Conservation (phyloP, 352 stramenopile genomes). For the Phytophthora macrochlamydospora region DNA sequence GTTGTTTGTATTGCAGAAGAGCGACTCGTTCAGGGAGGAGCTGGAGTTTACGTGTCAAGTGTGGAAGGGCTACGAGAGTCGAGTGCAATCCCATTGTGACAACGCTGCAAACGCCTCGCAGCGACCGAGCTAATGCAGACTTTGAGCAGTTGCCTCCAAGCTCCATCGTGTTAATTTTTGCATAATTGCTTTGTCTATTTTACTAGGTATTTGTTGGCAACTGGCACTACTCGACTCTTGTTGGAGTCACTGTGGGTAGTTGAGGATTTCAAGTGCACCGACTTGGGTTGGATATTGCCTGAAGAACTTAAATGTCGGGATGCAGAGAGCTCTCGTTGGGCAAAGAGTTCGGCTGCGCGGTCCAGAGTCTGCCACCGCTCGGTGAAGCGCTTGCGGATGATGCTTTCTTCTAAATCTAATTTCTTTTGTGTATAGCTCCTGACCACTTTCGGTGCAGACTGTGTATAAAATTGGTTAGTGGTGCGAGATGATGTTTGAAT, state of each 20-base stretch:
- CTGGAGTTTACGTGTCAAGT: slow-evolving; percentile 77
- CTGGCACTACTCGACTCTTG: neutral
- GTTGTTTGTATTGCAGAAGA: slow-evolving; percentile 55
- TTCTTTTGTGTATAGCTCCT: slow-evolving; percentile 53
- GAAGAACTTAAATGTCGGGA: neutral
- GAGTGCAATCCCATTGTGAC: slow-evolving; percentile 76
- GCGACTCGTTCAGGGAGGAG: slow-evolving; percentile 73
- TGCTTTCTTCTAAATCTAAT: slow-evolving; percentile 37
- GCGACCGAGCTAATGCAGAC: slow-evolving; percentile 7
- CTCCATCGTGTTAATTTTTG: neutral
- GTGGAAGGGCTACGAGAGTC: slow-evolving; percentile 85
- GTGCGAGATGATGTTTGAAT: too few relatives aligned
- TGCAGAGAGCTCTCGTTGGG: slow-evolving; percentile 15
- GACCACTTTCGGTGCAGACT: slow-evolving; percentile 25
- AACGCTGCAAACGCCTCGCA: slow-evolving; percentile 20
- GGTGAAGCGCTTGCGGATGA: slow-evolving; percentile 35
- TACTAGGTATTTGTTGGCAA: neutral
- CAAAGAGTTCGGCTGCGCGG: slow-evolving; percentile 15
- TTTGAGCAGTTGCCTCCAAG: neutral
- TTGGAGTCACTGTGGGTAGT: neutral
- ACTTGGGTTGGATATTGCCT: neutral
- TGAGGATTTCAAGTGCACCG: neutral
- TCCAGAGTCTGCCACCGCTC: slow-evolving; percentile 46
- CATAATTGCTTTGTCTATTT: neutral
- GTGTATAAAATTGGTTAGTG: neutral